phyloP scores from a whole-genome alignment of 352 stramenopile genomes.

The Globisporangium carolinianum region DNA sequence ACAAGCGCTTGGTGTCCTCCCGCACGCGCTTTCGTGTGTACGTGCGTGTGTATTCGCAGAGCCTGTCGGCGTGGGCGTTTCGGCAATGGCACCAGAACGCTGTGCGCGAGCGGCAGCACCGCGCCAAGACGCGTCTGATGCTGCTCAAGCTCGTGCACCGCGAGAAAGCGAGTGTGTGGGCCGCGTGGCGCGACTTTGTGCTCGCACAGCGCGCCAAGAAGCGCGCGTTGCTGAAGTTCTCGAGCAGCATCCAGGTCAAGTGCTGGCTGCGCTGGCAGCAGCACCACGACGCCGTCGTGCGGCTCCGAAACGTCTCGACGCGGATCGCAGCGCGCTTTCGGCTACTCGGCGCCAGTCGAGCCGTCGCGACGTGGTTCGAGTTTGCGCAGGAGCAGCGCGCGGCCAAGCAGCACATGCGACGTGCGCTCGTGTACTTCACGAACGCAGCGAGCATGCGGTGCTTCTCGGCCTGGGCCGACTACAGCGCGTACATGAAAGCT shows the following conservation, averaged over 20 bases:
- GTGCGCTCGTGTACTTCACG: slow-evolving; percentile 57
- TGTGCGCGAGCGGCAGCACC: slow-evolving; percentile 23
- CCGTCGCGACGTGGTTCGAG: slow-evolving; percentile 62
- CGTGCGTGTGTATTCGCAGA: slow-evolving; percentile 19
- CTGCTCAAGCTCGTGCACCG: slow-evolving; percentile 47
- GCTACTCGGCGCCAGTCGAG: slow-evolving; percentile 28
- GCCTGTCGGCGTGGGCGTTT: slow-evolving; percentile 57
- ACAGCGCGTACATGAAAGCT: slow-evolving; percentile 29
- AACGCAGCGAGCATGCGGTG: slow-evolving; percentile 48
- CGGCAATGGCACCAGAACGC: slow-evolving; percentile 52
- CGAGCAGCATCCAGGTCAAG: slow-evolving; percentile 47
- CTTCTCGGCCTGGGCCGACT: slow-evolving; percentile 43
- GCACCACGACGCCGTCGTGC: slow-evolving; percentile 29
- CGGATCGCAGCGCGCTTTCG: slow-evolving; percentile 35
- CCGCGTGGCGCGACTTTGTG: slow-evolving; percentile 54
- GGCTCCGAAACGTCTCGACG: slow-evolving; percentile 31
- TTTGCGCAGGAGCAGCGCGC: slow-evolving; percentile 49
- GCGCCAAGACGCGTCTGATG: slow-evolving; percentile 42
- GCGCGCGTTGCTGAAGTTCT: slow-evolving; percentile 53
- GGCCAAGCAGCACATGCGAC: slow-evolving; percentile 33
- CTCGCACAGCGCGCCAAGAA: slow-evolving; percentile 42
- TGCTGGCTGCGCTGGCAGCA: slow-evolving; percentile 58
- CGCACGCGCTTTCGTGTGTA: too few relatives aligned
- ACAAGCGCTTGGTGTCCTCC: too few relatives aligned
- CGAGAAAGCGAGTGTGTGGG: slow-evolving; percentile 46